Conservation (phyloP, 768 basidiomycete species). For the Pholiota microspora region DNA sequence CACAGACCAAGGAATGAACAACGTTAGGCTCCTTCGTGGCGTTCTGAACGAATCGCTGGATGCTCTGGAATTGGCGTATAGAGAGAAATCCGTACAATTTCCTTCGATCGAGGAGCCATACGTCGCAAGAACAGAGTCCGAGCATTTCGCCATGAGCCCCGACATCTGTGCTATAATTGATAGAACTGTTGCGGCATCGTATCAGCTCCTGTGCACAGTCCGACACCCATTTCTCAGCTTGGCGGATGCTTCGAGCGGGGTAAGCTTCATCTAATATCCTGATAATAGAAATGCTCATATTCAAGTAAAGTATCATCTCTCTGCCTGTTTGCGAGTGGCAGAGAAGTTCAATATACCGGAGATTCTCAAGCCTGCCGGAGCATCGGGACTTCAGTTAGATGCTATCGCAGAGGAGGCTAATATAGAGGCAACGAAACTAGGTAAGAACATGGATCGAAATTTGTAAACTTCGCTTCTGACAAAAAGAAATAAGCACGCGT, state of each 20-base stretch:
- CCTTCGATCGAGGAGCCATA: constrained; percentile 6
- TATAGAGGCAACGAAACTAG: constrained; percentile 30
- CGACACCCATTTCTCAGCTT: constrained; percentile 8
- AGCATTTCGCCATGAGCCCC: background rate
- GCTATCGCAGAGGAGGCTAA: constrained; percentile 29
- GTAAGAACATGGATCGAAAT: constrained; percentile 23
- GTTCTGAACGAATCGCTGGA: constrained; percentile 6
- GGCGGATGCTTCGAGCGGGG: constrained; percentile 2
- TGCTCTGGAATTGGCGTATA: constrained; percentile 2
- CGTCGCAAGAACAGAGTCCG: background rate
- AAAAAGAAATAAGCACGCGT: constrained; percentile 32
- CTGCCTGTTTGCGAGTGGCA: constrained; percentile 28
- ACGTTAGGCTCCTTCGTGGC: background rate
- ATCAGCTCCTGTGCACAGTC: constrained; percentile 6
- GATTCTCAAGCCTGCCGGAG: constrained; percentile 38
- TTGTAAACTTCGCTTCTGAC: background rate
- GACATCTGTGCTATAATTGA: background rate
- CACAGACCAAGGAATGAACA: background rate
- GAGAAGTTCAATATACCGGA: constrained; percentile 35
- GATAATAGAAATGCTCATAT: background rate
- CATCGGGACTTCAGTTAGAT: constrained; percentile 29
- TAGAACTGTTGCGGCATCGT: constrained; percentile 1
- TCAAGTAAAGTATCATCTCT: constrained; percentile 17
- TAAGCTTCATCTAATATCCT: background rate
- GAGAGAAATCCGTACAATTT: constrained; percentile 1